These are phyloP conservation scores for Inga oerstediana DNA, from an alignment of 306 rosid genomes.

Conservation along the genomic window DNA sequence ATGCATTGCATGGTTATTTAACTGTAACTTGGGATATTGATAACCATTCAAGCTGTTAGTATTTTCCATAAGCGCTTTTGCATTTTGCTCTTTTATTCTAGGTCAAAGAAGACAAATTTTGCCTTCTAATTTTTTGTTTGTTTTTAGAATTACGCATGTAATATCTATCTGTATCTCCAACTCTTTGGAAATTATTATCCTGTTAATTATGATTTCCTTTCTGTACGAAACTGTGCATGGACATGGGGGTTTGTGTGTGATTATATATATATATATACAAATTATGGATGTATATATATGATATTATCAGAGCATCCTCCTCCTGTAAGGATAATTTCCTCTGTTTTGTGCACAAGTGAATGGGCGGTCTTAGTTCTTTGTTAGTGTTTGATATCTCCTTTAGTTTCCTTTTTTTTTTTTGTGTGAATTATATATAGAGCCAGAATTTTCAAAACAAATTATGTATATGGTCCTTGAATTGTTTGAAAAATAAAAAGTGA, in stretches of 20 bases:
- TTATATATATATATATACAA: too few relatives aligned
- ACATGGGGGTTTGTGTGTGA: not conserved
- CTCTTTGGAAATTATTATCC: slow-evolving; percentile 24
- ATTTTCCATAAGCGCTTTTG: slow-evolving; percentile 26
- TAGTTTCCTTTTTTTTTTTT: not conserved
- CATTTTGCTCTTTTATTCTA: slow-evolving; percentile 16
- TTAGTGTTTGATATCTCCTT: not conserved
- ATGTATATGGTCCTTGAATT: not conserved
- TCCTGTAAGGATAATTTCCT: slow-evolving; percentile 11
- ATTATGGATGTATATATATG: not conserved
- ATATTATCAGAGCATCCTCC: not conserved
- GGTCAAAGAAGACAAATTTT: slow-evolving; percentile 19
- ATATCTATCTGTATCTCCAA: slow-evolving; percentile 28
- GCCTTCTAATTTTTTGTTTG: not conserved
- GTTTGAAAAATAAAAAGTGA: not conserved
- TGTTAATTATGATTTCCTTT: slow-evolving; percentile 17
- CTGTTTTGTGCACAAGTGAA: slow-evolving; percentile 9
- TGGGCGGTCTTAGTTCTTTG: not conserved
- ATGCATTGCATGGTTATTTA: slow-evolving; percentile 38
- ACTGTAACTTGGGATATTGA: slow-evolving; percentile 42
- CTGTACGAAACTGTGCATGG: slow-evolving; percentile 31
- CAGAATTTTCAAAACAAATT: not conserved
- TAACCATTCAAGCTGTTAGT: slow-evolving; percentile 33
- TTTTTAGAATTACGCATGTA: slow-evolving; percentile 19
- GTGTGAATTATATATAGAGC: not conserved